Percentiles rank a stretch among this genome's conserved stretches.
phyloP scores from a whole-genome alignment of 768 basidiomycete species.

The Boletus rex-veris region DNA sequence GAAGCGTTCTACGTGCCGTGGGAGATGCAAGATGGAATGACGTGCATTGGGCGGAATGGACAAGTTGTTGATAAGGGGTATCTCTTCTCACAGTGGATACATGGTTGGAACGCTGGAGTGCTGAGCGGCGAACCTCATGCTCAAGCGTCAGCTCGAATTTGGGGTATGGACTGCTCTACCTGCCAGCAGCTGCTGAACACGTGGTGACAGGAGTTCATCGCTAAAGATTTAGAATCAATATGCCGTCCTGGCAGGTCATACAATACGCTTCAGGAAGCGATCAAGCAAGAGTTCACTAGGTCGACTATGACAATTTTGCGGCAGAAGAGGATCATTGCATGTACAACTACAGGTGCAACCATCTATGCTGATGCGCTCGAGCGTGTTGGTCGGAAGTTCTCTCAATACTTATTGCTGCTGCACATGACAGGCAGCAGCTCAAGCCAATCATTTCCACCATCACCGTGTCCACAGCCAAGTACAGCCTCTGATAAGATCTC shows the following conservation, averaged over 20 bases:
- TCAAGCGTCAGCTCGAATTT: slow-evolving; percentile 30
- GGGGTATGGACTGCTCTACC: slow-evolving; percentile 32
- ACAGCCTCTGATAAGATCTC: too few relatives aligned
- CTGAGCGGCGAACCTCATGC: slow-evolving; percentile 32
- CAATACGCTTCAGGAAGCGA: slow-evolving; percentile 32
- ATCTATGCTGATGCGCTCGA: slow-evolving; percentile 49
- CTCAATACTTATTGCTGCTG: too few relatives aligned
- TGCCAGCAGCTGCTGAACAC: slow-evolving; percentile 27
- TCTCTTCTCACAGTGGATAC: slow-evolving; percentile 46
- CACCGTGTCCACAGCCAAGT: too few relatives aligned
- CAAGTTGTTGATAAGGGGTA: slow-evolving; percentile 36
- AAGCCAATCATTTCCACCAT: too few relatives aligned
- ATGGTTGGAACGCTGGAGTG: slow-evolving; percentile 42
- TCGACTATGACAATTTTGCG: slow-evolving; percentile 34
- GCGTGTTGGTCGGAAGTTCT: slow-evolving; percentile 46
- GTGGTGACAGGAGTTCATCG: slow-evolving; percentile 37
- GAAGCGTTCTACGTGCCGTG: slow-evolving; percentile 44
- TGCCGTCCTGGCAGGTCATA: slow-evolving; percentile 30
- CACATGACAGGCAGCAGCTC: too few relatives aligned
- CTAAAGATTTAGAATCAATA: slow-evolving; percentile 32
- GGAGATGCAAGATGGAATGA: slow-evolving; percentile 41
- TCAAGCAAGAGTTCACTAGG: slow-evolving; percentile 35
- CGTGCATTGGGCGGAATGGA: slow-evolving; percentile 40
- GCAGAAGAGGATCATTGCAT: slow-evolving; percentile 57
- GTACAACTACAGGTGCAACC: slow-evolving; percentile 68